Evolutionary conservation across 345 rosid genomes (phyloP).

Genomic region (Eucalyptus sp.): DNA sequence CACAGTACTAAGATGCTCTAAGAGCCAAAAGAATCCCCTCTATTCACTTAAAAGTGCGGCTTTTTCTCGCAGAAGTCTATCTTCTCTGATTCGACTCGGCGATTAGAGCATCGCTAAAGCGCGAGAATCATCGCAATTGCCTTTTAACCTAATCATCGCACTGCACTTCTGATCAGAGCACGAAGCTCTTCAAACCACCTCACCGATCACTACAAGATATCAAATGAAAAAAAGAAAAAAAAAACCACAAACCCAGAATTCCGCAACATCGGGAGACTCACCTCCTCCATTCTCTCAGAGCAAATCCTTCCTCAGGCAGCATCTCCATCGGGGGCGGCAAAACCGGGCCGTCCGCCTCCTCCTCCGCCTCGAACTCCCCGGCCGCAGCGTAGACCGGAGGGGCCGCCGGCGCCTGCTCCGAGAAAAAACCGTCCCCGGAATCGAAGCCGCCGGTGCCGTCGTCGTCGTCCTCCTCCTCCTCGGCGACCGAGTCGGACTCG

Average conservation of each 20-base stretch:
- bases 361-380: background rate
- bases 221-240: too few species aligned
- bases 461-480: background rate
- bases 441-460: background rate
- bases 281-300: conserved; percentile 87
- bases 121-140: background rate
- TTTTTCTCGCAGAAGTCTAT: background rate
- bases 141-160: background rate
- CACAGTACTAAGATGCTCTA: background rate
- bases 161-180: background rate
- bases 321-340: conserved; percentile 46
- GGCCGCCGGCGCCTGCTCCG: background rate
- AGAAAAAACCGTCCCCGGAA: background rate
- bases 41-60: background rate
- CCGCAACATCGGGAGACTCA: background rate
- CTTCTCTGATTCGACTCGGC: background rate
- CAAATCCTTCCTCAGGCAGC: conserved; percentile 47
- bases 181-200: background rate
- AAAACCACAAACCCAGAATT: background rate
- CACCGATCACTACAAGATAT: background rate
- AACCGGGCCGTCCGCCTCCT: conserved; percentile 41
- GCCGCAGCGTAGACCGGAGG: background rate
- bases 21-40: background rate
- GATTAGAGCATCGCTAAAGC: background rate
- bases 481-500: background rate